Percentiles rank a stretch among this genome's conserved stretches.
Evolutionary conservation across 2,329 filamentous ascomycete species (phyloP).

Genomic region (Nectriaceae sp.): DNA sequence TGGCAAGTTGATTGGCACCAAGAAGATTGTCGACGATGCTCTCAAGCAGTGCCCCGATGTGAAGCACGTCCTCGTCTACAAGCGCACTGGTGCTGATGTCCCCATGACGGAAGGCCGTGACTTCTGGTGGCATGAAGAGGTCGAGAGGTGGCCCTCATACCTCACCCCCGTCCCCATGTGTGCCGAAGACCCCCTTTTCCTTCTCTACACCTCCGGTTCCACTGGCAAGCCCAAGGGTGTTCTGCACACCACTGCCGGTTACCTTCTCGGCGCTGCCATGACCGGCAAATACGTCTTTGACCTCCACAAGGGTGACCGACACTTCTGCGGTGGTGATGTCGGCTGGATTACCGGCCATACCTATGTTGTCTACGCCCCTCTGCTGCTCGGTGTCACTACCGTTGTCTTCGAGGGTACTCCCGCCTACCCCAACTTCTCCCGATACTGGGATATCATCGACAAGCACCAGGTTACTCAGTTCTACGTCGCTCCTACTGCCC

Average conservation of each 20-base stretch:
- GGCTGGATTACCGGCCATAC: conserved; percentile 99
- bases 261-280: conserved; percentile 87
- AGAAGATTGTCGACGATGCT: conserved; percentile 98
- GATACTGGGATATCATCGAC: conserved; percentile 98
- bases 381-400: conserved; percentile 89
- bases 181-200: conserved; percentile 94
- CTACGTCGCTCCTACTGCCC: conserved; percentile 93
- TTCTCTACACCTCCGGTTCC: conserved; percentile 96
- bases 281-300: conserved; percentile 99
- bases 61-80: conserved; percentile 83
- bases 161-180: conserved; percentile 85
- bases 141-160: conserved; percentile 94
- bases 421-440: conserved; percentile 94
- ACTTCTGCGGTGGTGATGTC: conserved; percentile 98
- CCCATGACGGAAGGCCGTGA: conserved; percentile 89
- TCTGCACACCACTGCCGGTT: conserved; percentile 95
- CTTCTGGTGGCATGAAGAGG: conserved; percentile 98
- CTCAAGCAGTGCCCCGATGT: conserved; percentile 95
- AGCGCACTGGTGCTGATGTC: conserved; percentile 90
- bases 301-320: conserved; percentile 88
- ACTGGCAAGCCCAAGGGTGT: conserved; percentile 99
- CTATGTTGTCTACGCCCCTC: conserved; percentile 94
- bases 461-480: conserved; percentile 96
- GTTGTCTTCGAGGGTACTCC: conserved; percentile 98
- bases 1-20: conserved; percentile 95